A percentile compares a stretch with the other conserved stretches of the same genome.
Conservation (phyloP, 257 asterid species). For the Primulina tabacum region DNA sequence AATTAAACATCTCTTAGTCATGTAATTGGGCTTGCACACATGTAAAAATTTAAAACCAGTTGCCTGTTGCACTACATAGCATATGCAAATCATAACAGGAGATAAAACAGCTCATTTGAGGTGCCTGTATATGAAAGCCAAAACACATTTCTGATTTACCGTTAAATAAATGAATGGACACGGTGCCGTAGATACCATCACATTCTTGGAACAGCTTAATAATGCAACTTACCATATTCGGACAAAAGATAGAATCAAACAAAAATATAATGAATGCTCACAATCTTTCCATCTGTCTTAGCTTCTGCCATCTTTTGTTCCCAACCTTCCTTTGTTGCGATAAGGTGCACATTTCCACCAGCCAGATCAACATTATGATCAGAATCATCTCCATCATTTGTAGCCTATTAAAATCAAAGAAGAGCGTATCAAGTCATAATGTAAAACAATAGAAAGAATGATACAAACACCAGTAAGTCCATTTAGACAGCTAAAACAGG, state of each 20-base stretch:
- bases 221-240: neutral
- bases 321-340: constrained; percentile 78
- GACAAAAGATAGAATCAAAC: neutral
- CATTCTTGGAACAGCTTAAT: constrained; percentile 5
- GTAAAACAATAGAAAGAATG: neutral
- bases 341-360: constrained; percentile 86
- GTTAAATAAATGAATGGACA: neutral
- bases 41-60: neutral
- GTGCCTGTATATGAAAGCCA: neutral
- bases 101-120: neutral
- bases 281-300: constrained; percentile 56
- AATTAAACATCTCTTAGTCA: no score
- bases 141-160: neutral
- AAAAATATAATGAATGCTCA: constrained; percentile 33
- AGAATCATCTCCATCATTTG: constrained; percentile 45
- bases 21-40: neutral
- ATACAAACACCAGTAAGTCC: neutral
- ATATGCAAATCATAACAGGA: neutral
- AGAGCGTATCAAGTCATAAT: neutral
- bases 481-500: neutral
- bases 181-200: neutral
- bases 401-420: constrained; percentile 29
- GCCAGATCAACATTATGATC: constrained; percentile 52
- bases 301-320: constrained; percentile 77
- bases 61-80: neutral